Evolutionary conservation across 2,329 filamentous ascomycete genomes (phyloP), one percentile per base, ranked within the genome.

Genomic region (Chalaropsis ovoidea): DNA sequence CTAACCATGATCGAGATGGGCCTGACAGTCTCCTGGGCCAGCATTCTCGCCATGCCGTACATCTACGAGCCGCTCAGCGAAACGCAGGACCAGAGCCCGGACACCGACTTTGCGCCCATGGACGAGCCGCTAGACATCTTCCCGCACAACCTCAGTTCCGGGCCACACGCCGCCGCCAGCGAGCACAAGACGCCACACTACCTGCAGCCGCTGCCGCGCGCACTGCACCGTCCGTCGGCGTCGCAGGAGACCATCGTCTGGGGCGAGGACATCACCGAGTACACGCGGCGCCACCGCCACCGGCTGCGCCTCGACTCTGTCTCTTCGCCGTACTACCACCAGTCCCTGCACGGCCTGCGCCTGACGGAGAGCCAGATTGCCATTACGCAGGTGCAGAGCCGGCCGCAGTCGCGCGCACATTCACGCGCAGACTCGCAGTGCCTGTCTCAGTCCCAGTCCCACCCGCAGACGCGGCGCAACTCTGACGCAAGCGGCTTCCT

Each of bases 191-290:
- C 6, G 11, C 41, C 35, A 3, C 42, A 22, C 39, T 39, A 39
- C 39, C 52, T 31, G 11, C 47, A 41, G 42, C 66, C 60, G 8
- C 27, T 76, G 41, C 76, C 72, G 42, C 70, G 73, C 63, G 22
- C 58, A 1, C 24, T 62, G 22, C 58, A 65, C 24, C 65, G 47
- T 6, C 41, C 62, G 22, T 27, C 58, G 24, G 39, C 47, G 5
- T 67, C 63, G 11, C 47, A 58, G 41, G 63, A 65, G 24, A 58
- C 63, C 15, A 58, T 63, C 2, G 43, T 52, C 24, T 67, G 66
- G 66, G 66, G 66, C 41, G 24, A 64, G 39, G 64, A 67, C 39
- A 67, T 65, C 31, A 65, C 66, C 13, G 39, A 27, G 6, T 64
- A 65, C 76, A 77, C 6, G 54, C 47, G 42, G 60, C 64, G 52